Percentiles rank a stretch among this genome's conserved stretches.
Evolutionary conservation across 176 grass and related monocot species (phyloP).

Genomic region (Poa pratensis): DNA sequence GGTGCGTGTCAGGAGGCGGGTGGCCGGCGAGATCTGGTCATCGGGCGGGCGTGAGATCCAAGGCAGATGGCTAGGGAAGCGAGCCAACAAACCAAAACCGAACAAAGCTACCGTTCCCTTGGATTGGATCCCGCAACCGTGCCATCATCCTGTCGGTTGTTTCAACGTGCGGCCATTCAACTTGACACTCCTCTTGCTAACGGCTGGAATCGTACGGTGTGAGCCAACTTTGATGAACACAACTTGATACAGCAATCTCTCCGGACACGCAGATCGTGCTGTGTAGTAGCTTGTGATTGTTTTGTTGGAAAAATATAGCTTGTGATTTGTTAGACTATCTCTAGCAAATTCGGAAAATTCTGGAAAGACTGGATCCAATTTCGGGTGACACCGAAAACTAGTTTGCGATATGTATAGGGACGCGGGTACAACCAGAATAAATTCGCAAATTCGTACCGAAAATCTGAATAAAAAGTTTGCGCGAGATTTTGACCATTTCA

Average conservation of each 20-base stretch:
- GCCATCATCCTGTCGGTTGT: constrained; percentile 11
- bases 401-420: too few relatives aligned
- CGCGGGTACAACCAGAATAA: too few relatives aligned
- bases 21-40: constrained; percentile 22
- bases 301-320: too few relatives aligned
- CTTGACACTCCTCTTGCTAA: too few relatives aligned
- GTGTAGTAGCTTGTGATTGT: too few relatives aligned
- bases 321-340: too few relatives aligned
- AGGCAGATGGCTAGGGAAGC: constrained; percentile 21
- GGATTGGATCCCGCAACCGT: not conserved
- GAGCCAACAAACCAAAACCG: not conserved
- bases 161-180: not conserved
- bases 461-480: too few relatives aligned
- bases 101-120: not conserved
- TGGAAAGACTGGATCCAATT: too few relatives aligned
- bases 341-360: too few relatives aligned
- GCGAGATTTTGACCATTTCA: too few relatives aligned
- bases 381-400: too few relatives aligned
- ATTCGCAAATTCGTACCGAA: too few relatives aligned
- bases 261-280: not conserved
- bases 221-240: not conserved
- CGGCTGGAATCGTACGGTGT: not conserved
- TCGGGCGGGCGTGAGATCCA: constrained; percentile 46
- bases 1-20: constrained; percentile 41
- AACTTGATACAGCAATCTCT: not conserved